phyloP scores from a whole-genome alignment of 2,329 filamentous ascomycete species.

The Aphanocladium album region DNA sequence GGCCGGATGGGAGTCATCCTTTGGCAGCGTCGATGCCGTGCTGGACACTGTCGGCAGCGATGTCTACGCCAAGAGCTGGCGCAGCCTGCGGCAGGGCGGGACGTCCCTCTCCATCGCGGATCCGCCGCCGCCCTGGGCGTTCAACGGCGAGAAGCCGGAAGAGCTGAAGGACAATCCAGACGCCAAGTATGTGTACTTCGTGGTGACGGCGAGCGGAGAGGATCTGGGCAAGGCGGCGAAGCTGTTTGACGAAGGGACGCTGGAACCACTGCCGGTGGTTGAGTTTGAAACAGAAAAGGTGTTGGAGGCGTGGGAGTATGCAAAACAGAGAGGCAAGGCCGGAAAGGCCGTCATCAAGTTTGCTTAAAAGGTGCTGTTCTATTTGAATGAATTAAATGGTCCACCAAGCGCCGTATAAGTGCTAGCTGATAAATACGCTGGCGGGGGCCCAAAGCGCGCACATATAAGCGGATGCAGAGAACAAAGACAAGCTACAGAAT shows the following conservation, averaged over 20 bases:
- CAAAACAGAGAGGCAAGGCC: slow-evolving; percentile 17
- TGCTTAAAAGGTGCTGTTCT: not conserved
- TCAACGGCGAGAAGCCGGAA: slow-evolving; percentile 15
- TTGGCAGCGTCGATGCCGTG: slow-evolving; percentile 24
- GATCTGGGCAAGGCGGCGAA: slow-evolving; percentile 17
- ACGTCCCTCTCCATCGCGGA: slow-evolving; percentile 31
- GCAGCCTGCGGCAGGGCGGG: slow-evolving; percentile 24
- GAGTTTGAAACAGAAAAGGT: slow-evolving; percentile 21
- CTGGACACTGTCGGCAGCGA: slow-evolving; percentile 28
- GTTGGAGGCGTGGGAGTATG: slow-evolving; percentile 23
- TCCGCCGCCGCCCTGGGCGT: slow-evolving; percentile 29
- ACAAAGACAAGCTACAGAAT: too few relatives aligned
- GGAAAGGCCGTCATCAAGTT: slow-evolving; percentile 27
- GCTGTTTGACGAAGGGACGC: slow-evolving; percentile 20
- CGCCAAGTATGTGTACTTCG: slow-evolving; percentile 26
- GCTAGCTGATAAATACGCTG: too few relatives aligned
- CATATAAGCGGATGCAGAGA: too few relatives aligned
- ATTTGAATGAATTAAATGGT: too few relatives aligned
- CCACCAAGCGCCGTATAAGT: too few relatives aligned
- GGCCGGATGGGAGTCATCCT: slow-evolving; percentile 18
- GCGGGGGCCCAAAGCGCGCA: too few relatives aligned
- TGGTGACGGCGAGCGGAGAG: slow-evolving; percentile 21
- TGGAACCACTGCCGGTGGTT: slow-evolving; percentile 20
- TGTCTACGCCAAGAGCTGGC: slow-evolving; percentile 25
- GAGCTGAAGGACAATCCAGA: slow-evolving; percentile 18